These are phyloP conservation scores for Oryza coarctata DNA, from an alignment of 176 grass and related monocot genomes.

Conservation along the genomic window DNA sequence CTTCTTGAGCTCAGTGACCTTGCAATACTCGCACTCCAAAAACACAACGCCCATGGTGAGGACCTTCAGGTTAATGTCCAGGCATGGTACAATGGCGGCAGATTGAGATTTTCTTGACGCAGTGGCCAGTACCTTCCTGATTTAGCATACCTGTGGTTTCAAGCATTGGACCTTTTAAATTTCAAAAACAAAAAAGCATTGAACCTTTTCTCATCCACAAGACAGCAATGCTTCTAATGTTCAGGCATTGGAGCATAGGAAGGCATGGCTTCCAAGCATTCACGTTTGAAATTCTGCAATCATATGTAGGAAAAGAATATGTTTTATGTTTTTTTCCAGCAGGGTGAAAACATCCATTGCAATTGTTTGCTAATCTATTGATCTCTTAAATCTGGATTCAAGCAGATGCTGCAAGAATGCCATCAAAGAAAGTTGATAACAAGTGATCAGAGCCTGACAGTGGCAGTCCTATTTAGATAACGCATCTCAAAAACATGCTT, in stretches of 20 bases:
- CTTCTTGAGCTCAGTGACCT: not conserved
- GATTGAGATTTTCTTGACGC: not conserved
- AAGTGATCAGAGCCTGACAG: not conserved
- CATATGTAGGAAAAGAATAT: not conserved
- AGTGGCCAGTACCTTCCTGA: not conserved
- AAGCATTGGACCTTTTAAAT: not conserved
- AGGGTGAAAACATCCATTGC: not conserved
- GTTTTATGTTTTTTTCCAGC: not conserved
- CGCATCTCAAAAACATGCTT: not conserved
- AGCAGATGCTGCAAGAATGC: not conserved
- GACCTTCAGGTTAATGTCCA: not conserved
- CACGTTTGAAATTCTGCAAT: not conserved
- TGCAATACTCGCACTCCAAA: not conserved
- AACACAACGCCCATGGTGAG: no score
- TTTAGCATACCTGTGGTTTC: not conserved
- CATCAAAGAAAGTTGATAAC: not conserved
- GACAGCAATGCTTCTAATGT: not conserved
- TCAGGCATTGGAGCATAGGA: no score
- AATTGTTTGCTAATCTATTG: no score
- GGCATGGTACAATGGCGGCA: not conserved
- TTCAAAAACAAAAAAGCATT: no score
- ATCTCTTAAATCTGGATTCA: not conserved
- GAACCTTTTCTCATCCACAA: no score
- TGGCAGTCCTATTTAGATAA: not conserved
- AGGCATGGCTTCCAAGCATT: not conserved